phyloP scores from a whole-genome alignment of 805 yeast genomes.

The Saccharomycopsis babjevae region DNA sequence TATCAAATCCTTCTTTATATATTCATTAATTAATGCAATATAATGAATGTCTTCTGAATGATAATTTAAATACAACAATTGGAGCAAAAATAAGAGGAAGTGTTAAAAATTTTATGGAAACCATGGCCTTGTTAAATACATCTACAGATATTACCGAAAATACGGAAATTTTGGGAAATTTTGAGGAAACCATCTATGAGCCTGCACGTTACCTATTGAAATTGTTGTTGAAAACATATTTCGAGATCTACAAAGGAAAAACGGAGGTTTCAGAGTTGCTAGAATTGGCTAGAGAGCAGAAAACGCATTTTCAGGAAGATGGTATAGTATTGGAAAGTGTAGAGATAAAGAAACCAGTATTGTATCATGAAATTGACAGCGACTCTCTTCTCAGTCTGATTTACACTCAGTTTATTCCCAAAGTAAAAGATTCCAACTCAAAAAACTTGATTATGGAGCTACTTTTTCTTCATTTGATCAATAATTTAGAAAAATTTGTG shows the following conservation, averaged over 20 bases:
- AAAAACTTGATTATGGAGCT: slow-evolving; percentile 12
- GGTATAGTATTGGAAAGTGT: background rate
- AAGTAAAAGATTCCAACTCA: slow-evolving; percentile 11
- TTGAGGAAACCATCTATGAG: background rate
- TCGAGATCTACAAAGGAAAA: background rate
- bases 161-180: background rate
- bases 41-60: no score
- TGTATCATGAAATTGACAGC: background rate
- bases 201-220: background rate
- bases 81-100: background rate
- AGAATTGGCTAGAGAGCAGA: background rate
- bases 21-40: no score
- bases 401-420: background rate
- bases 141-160: background rate
- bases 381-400: background rate
- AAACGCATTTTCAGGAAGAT: background rate
- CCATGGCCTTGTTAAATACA: background rate
- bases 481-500: background rate
- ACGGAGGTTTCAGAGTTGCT: background rate
- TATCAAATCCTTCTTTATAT: no score
- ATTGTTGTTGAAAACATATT: background rate
- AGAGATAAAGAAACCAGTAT: background rate
- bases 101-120: background rate
- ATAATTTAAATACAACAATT: background rate
- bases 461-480: slow-evolving; percentile 4